Percentiles rank a stretch among this genome's conserved stretches.
Conservation (phyloP, 148 eudicot genomes). For the Simmondsia chinensis region DNA sequence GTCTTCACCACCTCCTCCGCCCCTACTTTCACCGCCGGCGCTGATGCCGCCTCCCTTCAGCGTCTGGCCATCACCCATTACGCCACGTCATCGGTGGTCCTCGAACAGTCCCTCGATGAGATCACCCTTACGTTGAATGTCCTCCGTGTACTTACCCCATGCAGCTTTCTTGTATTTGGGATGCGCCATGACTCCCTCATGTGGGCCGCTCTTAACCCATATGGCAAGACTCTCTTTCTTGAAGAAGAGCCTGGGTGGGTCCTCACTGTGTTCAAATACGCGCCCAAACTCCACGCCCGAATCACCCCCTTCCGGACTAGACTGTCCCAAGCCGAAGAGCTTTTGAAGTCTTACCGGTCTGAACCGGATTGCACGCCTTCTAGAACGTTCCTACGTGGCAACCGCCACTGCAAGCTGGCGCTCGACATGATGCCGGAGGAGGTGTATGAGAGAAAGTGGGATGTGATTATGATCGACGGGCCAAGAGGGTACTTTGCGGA, state of each 20-base stretch:
- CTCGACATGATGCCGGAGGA: conserved; percentile 18
- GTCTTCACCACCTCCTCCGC: not conserved
- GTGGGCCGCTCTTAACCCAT: conserved; percentile 38
- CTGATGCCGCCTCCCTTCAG: conserved; percentile 13
- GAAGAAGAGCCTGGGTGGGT: conserved; percentile 38
- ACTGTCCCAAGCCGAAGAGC: conserved; percentile 12
- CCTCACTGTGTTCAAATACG: conserved; percentile 9
- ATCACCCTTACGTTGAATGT: conserved; percentile 20
- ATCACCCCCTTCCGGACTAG: conserved; percentile 20
- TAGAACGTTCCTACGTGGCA: conserved; percentile 6
- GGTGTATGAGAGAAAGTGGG: conserved; percentile 41
- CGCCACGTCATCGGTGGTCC: conserved; percentile 29
- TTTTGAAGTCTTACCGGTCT: conserved; percentile 6
- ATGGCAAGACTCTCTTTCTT: conserved; percentile 29
- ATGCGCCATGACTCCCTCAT: conserved; percentile 36
- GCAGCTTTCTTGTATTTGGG: conserved; percentile 38
- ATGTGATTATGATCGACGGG: conserved; percentile 44
- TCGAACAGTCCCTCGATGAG: conserved; percentile 23
- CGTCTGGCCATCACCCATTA: conserved; percentile 30
- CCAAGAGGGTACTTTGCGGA: conserved; percentile 28
- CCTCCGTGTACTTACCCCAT: conserved; percentile 6
- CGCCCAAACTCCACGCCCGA: conserved; percentile 18
- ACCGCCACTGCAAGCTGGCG: conserved; percentile 16
- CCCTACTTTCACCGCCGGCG: not conserved
- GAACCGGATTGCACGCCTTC: conserved; percentile 22